A percentile compares a stretch with the other conserved stretches of the same genome.
Evolutionary conservation across 192 early-diverging fungal genomes (phyloP).

Genomic region (Endogone sp.): DNA sequence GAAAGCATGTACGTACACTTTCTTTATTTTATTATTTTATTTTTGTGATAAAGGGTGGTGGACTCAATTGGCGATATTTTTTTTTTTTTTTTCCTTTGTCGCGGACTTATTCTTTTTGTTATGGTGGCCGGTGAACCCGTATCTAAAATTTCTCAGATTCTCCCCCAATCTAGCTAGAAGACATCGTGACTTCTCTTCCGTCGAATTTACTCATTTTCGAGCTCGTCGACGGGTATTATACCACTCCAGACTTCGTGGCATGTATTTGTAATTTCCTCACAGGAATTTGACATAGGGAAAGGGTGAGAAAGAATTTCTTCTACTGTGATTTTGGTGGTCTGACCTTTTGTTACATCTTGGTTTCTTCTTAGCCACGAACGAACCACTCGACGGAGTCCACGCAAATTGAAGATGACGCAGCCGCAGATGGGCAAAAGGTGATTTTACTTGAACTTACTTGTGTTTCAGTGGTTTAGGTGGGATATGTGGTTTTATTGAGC

Average conservation of each 20-base stretch:
- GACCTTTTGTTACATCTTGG: not conserved
- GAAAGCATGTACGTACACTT: slow-evolving; percentile 38
- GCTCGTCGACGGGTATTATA: slow-evolving; percentile 44
- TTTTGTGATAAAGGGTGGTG: not conserved
- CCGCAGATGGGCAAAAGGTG: slow-evolving; percentile 1
- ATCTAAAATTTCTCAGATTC: not conserved
- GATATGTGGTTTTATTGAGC: not conserved
- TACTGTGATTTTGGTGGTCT: not conserved
- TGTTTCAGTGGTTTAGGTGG: too few relatives aligned
- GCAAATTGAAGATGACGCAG: not conserved
- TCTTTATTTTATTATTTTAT: not conserved
- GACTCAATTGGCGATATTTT: too few relatives aligned
- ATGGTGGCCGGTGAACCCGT: too few relatives aligned
- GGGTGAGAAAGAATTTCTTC: not conserved
- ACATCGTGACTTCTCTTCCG: slow-evolving; percentile 23
- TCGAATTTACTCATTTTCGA: slow-evolving; percentile 43
- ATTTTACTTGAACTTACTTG: too few relatives aligned
- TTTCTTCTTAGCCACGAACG: not conserved
- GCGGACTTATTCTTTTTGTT: too few relatives aligned
- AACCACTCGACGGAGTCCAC: not conserved
- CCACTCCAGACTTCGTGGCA: slow-evolving; percentile 40
- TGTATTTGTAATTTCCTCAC: not conserved
- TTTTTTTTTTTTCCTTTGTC: too few relatives aligned
- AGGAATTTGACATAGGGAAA: not conserved
- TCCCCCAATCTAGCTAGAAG: not conserved